Conservation (phyloP, 371 early-diverging fungal genomes). For the Mortierella sp. region DNA sequence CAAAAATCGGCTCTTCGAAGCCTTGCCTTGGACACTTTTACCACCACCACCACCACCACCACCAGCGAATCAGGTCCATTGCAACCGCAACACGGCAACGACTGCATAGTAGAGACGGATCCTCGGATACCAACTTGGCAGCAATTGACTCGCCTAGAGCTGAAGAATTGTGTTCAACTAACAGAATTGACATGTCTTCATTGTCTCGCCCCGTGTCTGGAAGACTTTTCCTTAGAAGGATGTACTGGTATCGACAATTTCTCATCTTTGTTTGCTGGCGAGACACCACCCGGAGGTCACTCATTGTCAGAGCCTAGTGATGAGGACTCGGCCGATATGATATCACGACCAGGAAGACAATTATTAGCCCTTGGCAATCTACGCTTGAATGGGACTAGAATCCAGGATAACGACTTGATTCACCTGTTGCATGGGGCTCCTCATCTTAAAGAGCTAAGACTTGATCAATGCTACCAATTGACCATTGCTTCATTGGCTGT, state of each 20-base stretch:
- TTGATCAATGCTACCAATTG: conserved; percentile 43
- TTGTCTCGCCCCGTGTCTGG: conserved; percentile 10
- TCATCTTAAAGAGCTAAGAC: conserved; percentile 27
- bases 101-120: neutral
- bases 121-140: neutral
- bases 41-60: too few species aligned
- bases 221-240: conserved; percentile 23
- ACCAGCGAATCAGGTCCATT: too few species aligned
- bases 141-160: conserved; percentile 8
- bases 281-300: neutral
- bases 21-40: neutral
- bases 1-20: conserved; percentile 7
- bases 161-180: conserved; percentile 24
- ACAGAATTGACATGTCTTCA: conserved; percentile 22
- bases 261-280: conserved; percentile 6
- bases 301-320: neutral
- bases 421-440: conserved; percentile 21
- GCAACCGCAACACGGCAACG: conserved; percentile 3
- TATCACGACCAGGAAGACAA: neutral
- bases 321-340: too few species aligned
- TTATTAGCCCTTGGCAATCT: conserved; percentile 3
- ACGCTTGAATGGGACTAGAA: conserved; percentile 20
- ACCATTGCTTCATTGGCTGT: conserved; percentile 23
- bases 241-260: conserved; percentile 22
- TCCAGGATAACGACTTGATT: conserved; percentile 29